phyloP scores from a whole-genome alignment of 345 rosid species.

The Corchorus olitorius region DNA sequence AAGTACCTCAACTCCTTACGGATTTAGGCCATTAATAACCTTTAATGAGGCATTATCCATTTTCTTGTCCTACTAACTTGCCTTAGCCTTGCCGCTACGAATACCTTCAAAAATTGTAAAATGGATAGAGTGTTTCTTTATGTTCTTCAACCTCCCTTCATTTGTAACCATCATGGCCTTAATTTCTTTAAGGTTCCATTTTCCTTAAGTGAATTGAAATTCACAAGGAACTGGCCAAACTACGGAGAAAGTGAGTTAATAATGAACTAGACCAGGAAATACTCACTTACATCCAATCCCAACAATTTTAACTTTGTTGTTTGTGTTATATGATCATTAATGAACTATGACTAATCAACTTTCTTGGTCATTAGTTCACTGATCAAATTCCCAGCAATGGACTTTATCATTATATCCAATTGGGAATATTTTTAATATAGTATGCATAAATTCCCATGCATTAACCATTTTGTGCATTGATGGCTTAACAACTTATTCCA shows the following conservation, averaged over 20 bases:
- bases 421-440: background rate
- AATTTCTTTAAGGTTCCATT: too few relatives aligned
- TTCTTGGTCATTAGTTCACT: background rate
- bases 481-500: too few relatives aligned
- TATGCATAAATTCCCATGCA: too few relatives aligned
- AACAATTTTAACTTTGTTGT: too few relatives aligned
- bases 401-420: background rate
- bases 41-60: background rate
- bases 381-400: background rate
- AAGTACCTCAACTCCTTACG: background rate
- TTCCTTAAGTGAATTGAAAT: slow-evolving; percentile 9
- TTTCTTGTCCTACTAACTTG: background rate
- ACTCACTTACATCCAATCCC: background rate
- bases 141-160: too few relatives aligned
- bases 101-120: too few relatives aligned
- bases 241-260: slow-evolving; percentile 21
- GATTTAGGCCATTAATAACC: too few relatives aligned
- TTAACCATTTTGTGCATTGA: too few relatives aligned
- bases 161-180: too few relatives aligned
- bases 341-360: background rate
- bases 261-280: slow-evolving; percentile 11
- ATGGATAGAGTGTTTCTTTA: background rate
- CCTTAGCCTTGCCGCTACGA: background rate
- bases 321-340: background rate
- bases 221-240: slow-evolving; percentile 20